A percentile compares a stretch with the other conserved stretches of the same genome.
These are phyloP conservation scores for Huntiella decipiens DNA, from an alignment of 2,329 filamentous ascomycete species.

Conservation along the genomic window DNA sequence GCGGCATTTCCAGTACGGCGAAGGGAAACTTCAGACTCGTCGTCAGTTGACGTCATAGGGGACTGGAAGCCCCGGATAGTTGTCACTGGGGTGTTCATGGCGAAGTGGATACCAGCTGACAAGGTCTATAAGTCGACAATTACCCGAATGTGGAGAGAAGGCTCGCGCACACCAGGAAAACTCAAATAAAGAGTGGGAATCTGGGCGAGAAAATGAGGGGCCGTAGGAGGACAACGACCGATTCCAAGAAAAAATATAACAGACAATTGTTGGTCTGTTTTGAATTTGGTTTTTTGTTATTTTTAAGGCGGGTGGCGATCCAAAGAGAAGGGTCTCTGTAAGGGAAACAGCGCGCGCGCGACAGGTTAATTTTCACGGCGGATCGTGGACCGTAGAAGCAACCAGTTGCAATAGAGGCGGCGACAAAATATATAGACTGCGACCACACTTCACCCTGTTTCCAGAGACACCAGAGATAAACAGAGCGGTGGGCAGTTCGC, in stretches of 20 bases:
- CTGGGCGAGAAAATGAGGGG: conserved; percentile 3
- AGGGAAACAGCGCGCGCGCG: neutral
- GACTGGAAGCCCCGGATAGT: conserved; percentile 40
- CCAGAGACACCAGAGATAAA: neutral
- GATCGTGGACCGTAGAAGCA: conserved; percentile 3
- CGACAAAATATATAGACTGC: neutral
- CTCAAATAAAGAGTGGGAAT: conserved; percentile 10
- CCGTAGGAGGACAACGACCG: neutral
- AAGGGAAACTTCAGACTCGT: conserved; percentile 29
- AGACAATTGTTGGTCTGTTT: too few species aligned
- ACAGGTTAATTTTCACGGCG: conserved; percentile 2
- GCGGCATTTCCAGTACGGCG: neutral
- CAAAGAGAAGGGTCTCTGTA: neutral
- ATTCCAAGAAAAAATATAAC: too few species aligned
- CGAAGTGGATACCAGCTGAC: conserved; percentile 13
- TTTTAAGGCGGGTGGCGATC: too few species aligned
- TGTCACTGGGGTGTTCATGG: conserved; percentile 17
- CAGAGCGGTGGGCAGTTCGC: neutral
- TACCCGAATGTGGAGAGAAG: conserved; percentile 11
- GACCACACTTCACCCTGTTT: neutral
- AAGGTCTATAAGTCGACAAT: conserved; percentile 6
- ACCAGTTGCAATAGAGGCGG: neutral
- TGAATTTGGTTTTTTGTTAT: too few species aligned
- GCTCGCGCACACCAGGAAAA: conserved; percentile 7
- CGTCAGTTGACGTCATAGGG: conserved; percentile 35